Percentiles rank a stretch among this genome's conserved stretches.
Evolutionary conservation across 169 alveolate genomes (phyloP).

Genomic region (Plasmodium coatneyi): DNA sequence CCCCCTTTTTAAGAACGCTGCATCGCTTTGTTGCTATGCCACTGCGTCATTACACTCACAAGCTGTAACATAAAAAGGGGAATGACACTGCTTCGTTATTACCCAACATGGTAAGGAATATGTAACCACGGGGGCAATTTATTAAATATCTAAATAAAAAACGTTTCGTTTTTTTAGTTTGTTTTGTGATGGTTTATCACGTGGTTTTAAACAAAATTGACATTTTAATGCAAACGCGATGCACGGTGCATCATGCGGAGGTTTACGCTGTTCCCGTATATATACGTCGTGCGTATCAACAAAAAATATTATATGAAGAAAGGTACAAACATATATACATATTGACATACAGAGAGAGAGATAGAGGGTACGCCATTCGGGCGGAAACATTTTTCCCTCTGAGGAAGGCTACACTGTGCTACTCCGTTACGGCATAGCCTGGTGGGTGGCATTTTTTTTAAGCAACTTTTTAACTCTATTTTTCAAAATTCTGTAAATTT

Average conservation of each 20-base stretch:
- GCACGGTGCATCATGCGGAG: neutral
- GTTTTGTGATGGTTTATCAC: slow-evolving; percentile 7
- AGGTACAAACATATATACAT: neutral
- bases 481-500: neutral
- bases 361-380: neutral
- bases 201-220: neutral
- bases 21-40: neutral
- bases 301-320: neutral
- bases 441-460: neutral
- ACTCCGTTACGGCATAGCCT: neutral
- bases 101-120: neutral
- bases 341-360: neutral
- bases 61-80: neutral
- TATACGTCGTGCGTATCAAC: neutral
- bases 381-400: neutral
- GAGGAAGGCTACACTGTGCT: neutral
- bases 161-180: neutral
- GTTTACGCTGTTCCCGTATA: neutral
- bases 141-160: neutral
- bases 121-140: neutral
- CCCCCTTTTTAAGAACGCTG: neutral
- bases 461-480: neutral
- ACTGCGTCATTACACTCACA: neutral
- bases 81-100: neutral
- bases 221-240: neutral